phyloP scores from a whole-genome alignment of 1,139 yeast genomes.

The Geotrichum macrosporum region DNA sequence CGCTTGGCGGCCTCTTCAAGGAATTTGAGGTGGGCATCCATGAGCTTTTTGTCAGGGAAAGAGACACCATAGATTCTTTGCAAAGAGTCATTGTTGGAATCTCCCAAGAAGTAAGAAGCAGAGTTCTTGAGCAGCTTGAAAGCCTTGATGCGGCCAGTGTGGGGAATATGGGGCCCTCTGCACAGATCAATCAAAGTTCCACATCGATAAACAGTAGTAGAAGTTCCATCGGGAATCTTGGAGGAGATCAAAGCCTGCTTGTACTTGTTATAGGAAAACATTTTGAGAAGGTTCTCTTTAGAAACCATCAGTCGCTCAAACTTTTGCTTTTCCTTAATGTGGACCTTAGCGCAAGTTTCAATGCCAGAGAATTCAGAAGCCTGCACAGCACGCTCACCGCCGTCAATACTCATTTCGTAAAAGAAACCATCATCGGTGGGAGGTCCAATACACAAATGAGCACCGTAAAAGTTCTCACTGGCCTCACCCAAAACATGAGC shows the following conservation, averaged over 20 bases:
- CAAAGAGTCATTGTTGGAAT: conserved; percentile 83
- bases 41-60: conserved; percentile 95
- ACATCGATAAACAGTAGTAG: conserved; percentile 96
- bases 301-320: conserved; percentile 91
- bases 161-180: conserved; percentile 97
- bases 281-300: conserved; percentile 82
- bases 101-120: conserved; percentile 94
- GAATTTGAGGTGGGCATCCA: conserved; percentile 94
- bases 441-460: conserved; percentile 90
- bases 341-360: conserved; percentile 85
- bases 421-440: conserved; percentile 98
- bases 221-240: conserved; percentile 93
- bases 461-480: conserved; percentile 93
- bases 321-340: conserved; percentile 92
- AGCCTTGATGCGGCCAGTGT: conserved; percentile 94
- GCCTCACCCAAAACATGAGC: conserved; percentile 99
- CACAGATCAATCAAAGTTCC: conserved; percentile 97
- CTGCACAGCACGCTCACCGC: conserved; percentile 70
- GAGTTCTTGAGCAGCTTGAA: conserved; percentile 93
- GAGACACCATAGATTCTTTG: conserved; percentile 98
- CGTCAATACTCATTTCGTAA: conserved; percentile 89
- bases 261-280: conserved; percentile 95
- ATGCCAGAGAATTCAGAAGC: conserved; percentile 79
- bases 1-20: conserved; percentile 95
- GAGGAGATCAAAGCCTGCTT: conserved; percentile 82